phyloP scores from a whole-genome alignment of 257 asterid genomes.

The Solanum virginianum region DNA sequence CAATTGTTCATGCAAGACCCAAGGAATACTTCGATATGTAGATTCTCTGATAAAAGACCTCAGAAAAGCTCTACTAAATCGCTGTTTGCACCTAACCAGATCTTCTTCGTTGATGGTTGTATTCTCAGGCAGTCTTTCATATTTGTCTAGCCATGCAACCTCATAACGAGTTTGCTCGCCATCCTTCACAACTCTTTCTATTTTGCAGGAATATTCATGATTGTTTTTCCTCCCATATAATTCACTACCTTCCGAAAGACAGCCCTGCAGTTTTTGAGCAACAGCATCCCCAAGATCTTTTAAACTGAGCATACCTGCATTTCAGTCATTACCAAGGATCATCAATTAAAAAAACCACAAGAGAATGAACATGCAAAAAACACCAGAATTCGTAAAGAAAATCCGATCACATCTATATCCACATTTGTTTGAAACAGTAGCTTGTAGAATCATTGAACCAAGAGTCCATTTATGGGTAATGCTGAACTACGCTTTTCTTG shows the following conservation, averaged over 20 bases:
- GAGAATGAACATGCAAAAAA: not conserved
- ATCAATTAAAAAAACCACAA: not conserved
- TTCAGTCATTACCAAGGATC: not conserved
- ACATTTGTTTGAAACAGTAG: not conserved
- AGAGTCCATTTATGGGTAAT: not conserved
- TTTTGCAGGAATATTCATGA: conserved; percentile 49
- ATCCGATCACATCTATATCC: not conserved
- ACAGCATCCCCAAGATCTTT: conserved; percentile 64
- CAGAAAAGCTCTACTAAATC: conserved; percentile 63
- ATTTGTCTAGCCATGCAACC: conserved; percentile 69
- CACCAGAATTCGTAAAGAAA: not conserved
- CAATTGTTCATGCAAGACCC: conserved; percentile 82
- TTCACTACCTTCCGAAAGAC: conserved; percentile 55
- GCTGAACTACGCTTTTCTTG: not conserved
- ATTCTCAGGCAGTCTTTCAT: conserved; percentile 36
- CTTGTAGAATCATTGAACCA: not conserved
- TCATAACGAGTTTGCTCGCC: conserved; percentile 45
- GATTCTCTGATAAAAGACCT: conserved; percentile 86
- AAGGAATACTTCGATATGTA: conserved; percentile 71
- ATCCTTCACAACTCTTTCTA: conserved; percentile 46
- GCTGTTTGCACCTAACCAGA: conserved; percentile 48
- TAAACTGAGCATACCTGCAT: conserved; percentile 71
- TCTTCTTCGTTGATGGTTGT: conserved; percentile 44
- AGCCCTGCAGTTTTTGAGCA: conserved; percentile 67
- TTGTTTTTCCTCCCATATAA: conserved; percentile 63